A percentile compares a stretch with the other conserved stretches of the same genome.
Evolutionary conservation across 106 monocot species (phyloP).

Genomic region (Dendrobium nobile): DNA sequence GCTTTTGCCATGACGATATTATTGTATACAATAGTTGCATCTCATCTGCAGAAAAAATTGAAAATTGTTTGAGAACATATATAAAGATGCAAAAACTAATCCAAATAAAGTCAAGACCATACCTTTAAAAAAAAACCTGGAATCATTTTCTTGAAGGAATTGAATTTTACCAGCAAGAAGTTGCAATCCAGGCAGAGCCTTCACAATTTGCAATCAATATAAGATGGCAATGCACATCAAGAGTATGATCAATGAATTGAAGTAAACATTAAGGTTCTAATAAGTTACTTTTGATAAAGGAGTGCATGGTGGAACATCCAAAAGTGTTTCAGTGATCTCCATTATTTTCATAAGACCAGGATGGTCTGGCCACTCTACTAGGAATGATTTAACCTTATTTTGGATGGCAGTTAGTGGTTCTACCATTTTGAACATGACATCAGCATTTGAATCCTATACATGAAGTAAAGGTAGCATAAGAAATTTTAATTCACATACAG

Average conservation of each 20-base stretch:
- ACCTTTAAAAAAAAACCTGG: constrained; percentile 55
- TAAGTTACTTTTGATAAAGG: constrained; percentile 65
- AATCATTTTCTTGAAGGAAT: constrained; percentile 49
- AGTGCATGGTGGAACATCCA: constrained; percentile 38
- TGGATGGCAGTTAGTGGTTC: constrained; percentile 38
- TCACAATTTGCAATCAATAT: constrained; percentile 10
- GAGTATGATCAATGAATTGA: neutral
- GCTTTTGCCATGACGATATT: constrained; percentile 75
- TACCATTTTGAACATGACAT: constrained; percentile 51
- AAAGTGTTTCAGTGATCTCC: constrained; percentile 41
- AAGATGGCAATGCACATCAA: constrained; percentile 4
- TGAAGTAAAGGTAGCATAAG: neutral
- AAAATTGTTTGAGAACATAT: neutral
- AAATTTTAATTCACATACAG: neutral
- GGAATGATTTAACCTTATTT: constrained; percentile 32
- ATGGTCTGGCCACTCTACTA: constrained; percentile 76
- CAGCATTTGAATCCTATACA: constrained; percentile 64
- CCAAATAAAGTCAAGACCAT: neutral
- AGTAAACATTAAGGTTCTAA: neutral
- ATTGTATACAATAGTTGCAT: constrained; percentile 42
- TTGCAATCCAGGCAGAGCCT: constrained; percentile 77
- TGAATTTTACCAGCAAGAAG: constrained; percentile 35
- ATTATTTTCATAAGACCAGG: constrained; percentile 65
- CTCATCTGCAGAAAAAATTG: constrained; percentile 32
- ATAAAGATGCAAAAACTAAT: neutral